phyloP scores from a whole-genome alignment of 108 stramenopile genomes.

The Conticribra guillardii region DNA sequence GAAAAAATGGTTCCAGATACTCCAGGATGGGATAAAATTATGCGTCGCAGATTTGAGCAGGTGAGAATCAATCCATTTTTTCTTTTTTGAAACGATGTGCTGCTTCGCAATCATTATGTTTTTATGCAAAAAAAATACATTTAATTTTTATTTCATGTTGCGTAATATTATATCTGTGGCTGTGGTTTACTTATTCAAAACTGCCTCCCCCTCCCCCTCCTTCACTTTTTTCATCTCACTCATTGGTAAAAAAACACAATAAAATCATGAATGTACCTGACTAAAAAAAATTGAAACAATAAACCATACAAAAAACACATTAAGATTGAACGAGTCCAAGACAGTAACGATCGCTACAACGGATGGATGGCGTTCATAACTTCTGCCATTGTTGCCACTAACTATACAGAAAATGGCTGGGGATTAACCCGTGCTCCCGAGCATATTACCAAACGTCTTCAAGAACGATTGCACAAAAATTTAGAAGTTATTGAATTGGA shows the following conservation, averaged over 20 bases:
- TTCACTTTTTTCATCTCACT: too few species aligned
- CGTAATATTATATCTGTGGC: too few species aligned
- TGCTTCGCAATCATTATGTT: background rate
- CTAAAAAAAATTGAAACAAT: background rate
- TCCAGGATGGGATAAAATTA: slow-evolving; percentile 65
- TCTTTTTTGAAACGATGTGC: background rate
- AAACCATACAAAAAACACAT: too few species aligned
- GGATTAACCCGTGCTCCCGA: slow-evolving; percentile 50
- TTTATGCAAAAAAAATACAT: background rate
- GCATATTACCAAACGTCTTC: slow-evolving; percentile 32
- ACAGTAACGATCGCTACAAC: slow-evolving; percentile 53
- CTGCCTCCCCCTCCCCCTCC: too few species aligned
- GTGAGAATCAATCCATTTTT: slow-evolving; percentile 2
- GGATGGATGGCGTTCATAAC: slow-evolving; percentile 65
- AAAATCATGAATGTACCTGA: background rate
- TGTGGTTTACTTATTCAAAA: too few species aligned
- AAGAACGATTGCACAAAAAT: slow-evolving; percentile 19
- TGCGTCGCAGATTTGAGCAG: slow-evolving; percentile 64
- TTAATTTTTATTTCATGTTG: background rate
- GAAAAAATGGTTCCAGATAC: slow-evolving; percentile 56
- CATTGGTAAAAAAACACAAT: background rate
- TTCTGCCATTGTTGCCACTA: slow-evolving; percentile 49
- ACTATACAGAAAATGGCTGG: slow-evolving; percentile 75
- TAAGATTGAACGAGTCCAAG: slow-evolving; percentile 54
- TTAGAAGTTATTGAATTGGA: slow-evolving; percentile 20